These are phyloP conservation scores for Penicillium sp. DNA, from an alignment of 2,329 filamentous ascomycete species.

Conservation along the genomic window DNA sequence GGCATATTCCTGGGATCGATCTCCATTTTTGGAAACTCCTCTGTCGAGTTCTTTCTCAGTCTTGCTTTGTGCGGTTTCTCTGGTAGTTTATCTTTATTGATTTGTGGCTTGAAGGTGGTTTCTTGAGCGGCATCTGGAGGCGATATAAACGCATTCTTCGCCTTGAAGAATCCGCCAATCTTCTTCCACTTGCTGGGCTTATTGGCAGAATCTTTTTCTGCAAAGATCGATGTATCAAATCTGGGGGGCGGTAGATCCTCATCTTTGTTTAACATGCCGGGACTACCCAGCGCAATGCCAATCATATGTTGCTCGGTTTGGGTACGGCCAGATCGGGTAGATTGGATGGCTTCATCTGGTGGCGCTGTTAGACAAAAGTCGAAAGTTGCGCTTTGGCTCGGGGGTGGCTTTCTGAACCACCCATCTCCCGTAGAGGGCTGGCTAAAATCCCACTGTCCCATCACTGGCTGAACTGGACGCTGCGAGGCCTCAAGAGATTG, in stretches of 20 bases:
- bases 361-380: conserved; percentile 33
- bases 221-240: conserved; percentile 13
- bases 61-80: background rate
- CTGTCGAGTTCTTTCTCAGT: conserved; percentile 6
- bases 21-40: conserved; percentile 22
- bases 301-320: conserved; percentile 53
- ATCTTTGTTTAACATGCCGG: conserved; percentile 41
- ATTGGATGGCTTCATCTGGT: conserved; percentile 24
- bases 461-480: conserved; percentile 8
- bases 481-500: conserved; percentile 16
- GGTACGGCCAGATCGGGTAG: conserved; percentile 13
- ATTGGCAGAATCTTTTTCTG: conserved; percentile 15
- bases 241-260: conserved; percentile 17
- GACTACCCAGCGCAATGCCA: conserved; percentile 73
- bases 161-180: conserved; percentile 45
- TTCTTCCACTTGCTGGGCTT: conserved; percentile 50
- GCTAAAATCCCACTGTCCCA: conserved; percentile 18
- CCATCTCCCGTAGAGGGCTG: conserved; percentile 22
- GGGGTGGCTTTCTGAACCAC: conserved; percentile 16
- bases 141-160: conserved; percentile 31
- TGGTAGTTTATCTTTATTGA: background rate
- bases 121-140: conserved; percentile 15
- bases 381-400: conserved; percentile 21
- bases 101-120: conserved; percentile 12
- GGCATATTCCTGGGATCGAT: conserved; percentile 1